Percentiles rank a stretch among this genome's conserved stretches.
Evolutionary conservation across 2,329 filamentous ascomycete genomes (phyloP).

Genomic region (Pseudophaeomoniella oleicola): DNA sequence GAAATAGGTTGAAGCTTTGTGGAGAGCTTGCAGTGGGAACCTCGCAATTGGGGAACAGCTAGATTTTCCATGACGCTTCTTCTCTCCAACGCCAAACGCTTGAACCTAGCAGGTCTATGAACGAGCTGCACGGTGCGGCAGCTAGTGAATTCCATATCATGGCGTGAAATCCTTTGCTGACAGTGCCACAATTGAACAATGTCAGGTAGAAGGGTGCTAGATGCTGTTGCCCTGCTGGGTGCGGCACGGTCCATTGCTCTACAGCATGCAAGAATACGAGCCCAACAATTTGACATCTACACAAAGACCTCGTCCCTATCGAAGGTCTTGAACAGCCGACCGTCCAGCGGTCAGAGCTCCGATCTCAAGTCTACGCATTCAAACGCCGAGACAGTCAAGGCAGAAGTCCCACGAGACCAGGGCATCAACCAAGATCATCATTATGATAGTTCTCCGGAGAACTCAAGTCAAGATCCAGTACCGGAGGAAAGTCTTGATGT

Average conservation of each 20-base stretch:
- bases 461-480: slow-evolving; percentile 21
- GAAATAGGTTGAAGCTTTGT: too few relatives aligned
- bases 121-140: too few relatives aligned
- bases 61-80: too few relatives aligned
- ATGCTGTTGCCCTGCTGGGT: slow-evolving; percentile 55
- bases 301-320: slow-evolving; percentile 50
- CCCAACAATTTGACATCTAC: slow-evolving; percentile 48
- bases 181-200: slow-evolving; percentile 18
- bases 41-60: too few relatives aligned
- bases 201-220: slow-evolving; percentile 50
- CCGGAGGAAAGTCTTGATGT: slow-evolving; percentile 26
- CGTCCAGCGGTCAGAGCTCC: slow-evolving; percentile 9
- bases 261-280: slow-evolving; percentile 45
- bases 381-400: neutral
- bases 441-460: slow-evolving; percentile 28
- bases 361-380: slow-evolving; percentile 6
- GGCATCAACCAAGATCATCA: slow-evolving; percentile 37
- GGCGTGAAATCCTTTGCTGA: too few relatives aligned
- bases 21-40: too few relatives aligned
- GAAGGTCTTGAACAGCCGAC: slow-evolving; percentile 37
- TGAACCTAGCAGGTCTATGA: too few relatives aligned
- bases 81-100: too few relatives aligned
- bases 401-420: slow-evolving; percentile 7
- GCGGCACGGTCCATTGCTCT: slow-evolving; percentile 54
- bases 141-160: too few relatives aligned